Percentiles rank a stretch among this genome's conserved stretches.
Conservation (phyloP, 768 basidiomycete species). For the Hortiboletus campestris region DNA sequence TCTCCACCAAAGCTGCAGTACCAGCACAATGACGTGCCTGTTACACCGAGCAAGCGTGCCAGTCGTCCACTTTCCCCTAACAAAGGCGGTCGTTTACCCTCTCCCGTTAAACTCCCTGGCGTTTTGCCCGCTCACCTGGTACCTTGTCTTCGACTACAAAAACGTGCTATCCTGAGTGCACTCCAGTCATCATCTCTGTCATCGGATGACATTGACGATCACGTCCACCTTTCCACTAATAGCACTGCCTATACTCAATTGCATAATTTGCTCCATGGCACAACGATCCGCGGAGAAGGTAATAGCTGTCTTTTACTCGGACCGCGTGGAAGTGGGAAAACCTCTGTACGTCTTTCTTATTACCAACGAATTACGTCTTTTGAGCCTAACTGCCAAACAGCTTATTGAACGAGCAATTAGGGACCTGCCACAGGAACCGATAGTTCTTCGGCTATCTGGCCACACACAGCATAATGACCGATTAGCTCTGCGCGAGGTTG, state of each 20-base stretch:
- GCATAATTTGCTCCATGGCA: conserved; percentile 64
- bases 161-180: conserved; percentile 49
- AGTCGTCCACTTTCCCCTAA: conserved; percentile 10
- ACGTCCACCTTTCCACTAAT: conserved; percentile 45
- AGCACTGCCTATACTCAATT: conserved; percentile 55
- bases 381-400: conserved; percentile 35
- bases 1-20: conserved; percentile 17
- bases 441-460: conserved; percentile 81
- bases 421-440: conserved; percentile 47
- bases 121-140: conserved; percentile 42
- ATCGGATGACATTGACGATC: conserved; percentile 29
- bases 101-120: conserved; percentile 23
- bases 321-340: conserved; percentile 84
- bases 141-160: conserved; percentile 53
- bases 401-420: conserved; percentile 58
- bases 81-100: conserved; percentile 10
- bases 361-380: background rate
- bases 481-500: conserved; percentile 90
- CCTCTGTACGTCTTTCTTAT: conserved; percentile 45
- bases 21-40: conserved; percentile 7
- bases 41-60: conserved; percentile 16
- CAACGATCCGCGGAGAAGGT: conserved; percentile 78
- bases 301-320: conserved; percentile 91
- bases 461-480: conserved; percentile 84
- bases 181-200: conserved; percentile 35